Base-by-base conservation (phyloP, 2,329 filamentous ascomycete species). In the Tolypocladium nubicola region DNA sequence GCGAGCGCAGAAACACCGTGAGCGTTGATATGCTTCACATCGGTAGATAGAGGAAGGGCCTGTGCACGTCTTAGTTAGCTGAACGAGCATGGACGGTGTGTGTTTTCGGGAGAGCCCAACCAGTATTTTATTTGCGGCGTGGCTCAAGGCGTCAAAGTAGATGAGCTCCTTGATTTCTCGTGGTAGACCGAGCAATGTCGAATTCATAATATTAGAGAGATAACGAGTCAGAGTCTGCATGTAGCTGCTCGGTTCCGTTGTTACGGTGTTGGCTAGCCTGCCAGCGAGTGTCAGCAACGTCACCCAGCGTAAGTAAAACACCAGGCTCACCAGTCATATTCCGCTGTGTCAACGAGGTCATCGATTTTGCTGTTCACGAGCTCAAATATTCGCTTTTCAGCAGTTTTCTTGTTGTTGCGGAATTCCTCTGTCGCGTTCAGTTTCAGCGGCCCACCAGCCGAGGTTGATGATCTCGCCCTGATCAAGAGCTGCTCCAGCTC, bases 301-400 rank as follows among this genome's bases (percentile, higher is more conserved):
- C 10, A 30, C 47, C 19, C 33, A 52, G 30, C 19, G 30, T 52
- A 47, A 19, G 49, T 9, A 14, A 8, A 5, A 56, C 30, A 37
- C 61, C 74, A 56, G 73, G 19, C 57, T 50, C 10, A 85, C 87
- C 94, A 99, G 70, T 97, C 90, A 69, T 99, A 99, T 73, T 99
- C 94, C 38, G 94, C 93, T 0, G 92, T 97, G 65, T 97, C 93
- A 56, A 99, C 89, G 13, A 99, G 81, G 69, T 99, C 94, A 67
- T 97, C 93, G 65, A 99, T 97, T 76, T 99, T 99, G 58, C 89
- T 95, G 74, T 99, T 97, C 61, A 99, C 94, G 0, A 99, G 82
- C 73, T 99, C 95, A 68, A 99, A 99, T 58, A 99, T 97, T 39
- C 95, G 88, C 74, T 97, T 96, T 69, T 97, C 93, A 0, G 94